Evolutionary conservation across 1,284 basidiomycete species (phyloP), one percentile per base, ranked within the genome.

Genomic region (Xanthoconium separans): DNA sequence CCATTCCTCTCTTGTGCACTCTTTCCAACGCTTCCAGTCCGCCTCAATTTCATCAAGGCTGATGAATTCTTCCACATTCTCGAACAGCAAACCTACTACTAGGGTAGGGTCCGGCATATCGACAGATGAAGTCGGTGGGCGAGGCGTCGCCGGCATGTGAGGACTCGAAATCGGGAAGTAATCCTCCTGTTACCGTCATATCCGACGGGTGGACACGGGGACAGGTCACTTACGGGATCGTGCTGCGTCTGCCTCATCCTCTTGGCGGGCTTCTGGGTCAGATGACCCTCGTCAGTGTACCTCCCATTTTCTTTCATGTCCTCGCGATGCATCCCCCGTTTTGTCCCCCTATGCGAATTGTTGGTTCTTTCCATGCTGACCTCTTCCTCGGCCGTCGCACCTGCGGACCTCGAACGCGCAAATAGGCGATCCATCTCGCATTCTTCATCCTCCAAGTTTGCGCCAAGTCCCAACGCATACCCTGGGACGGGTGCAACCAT

Each of bases 1-100:
- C 70, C 70, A 69, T 34, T 69, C 69, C 20, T 69, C 69, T 30
- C 44, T 65, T 12, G 64, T 58, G 34, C 66, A 70, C 8, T 59
- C 64, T 41, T 41, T 60, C 70, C 69, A 69, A 48, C 54, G 58
- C 34, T 62, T 68, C 54, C 68, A 66, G 15, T 57, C 56, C 8
- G 51, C 53, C 24, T 56, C 50, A 12, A 65, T 59, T 30, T 68
- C 64, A 7, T 60, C 58, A 4, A 58, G 48, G 30, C 20, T 58
- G 20, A 72, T 9, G 39, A 60, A 53, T 18, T 63, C 58, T 3
- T 43, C 54, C 7, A 70, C 30, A 29, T 56, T 51, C 22, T 58
- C 55, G 22, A 69, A 59, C 9, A 70, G 37, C 11, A 47, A 54
- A 13, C 50, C 51, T n/a, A 58, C 56, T 39, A 63, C 34, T 20